Percentiles rank a stretch among this genome's conserved stretches.
Conservation (phyloP, 371 early-diverging fungal species). For the Mucor indicus region DNA sequence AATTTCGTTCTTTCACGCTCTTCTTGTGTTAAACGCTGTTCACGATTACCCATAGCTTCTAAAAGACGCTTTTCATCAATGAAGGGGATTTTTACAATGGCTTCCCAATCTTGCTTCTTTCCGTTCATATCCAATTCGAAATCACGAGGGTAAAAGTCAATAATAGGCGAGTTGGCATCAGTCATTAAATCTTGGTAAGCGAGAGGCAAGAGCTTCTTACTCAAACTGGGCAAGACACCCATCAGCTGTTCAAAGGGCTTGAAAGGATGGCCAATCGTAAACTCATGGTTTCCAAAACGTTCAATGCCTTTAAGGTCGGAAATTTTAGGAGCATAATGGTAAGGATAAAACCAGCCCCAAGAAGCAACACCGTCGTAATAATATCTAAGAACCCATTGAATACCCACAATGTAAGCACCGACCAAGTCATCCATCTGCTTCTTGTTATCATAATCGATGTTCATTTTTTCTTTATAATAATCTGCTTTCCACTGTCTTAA, state of each 20-base stretch:
- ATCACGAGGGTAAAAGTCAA: slow-evolving; percentile 90
- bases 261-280: slow-evolving; percentile 87
- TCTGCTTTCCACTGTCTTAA: slow-evolving; percentile 64
- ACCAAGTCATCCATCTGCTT: slow-evolving; percentile 63
- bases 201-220: slow-evolving; percentile 75
- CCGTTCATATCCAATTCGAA: slow-evolving; percentile 97
- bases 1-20: slow-evolving; percentile 66
- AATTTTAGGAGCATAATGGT: slow-evolving; percentile 98
- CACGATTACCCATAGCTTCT: slow-evolving; percentile 74
- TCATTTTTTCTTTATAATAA: slow-evolving; percentile 77
- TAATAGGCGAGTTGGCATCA: slow-evolving; percentile 78
- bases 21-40: slow-evolving; percentile 64
- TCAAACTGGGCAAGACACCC: slow-evolving; percentile 95
- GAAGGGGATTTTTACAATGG: slow-evolving; percentile 92
- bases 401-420: slow-evolving; percentile 83
- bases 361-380: slow-evolving; percentile 95
- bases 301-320: slow-evolving; percentile 62
- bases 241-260: slow-evolving; percentile 97
- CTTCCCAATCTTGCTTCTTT: slow-evolving; percentile 98
- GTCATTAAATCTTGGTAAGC: slow-evolving; percentile 85
- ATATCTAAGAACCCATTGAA: slow-evolving; percentile 97
- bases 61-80: slow-evolving; percentile 87
- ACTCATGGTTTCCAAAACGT: slow-evolving; percentile 57
- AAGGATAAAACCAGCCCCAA: slow-evolving; percentile 99
- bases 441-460: slow-evolving; percentile 51